Evolutionary conservation across 1,284 basidiomycete species (phyloP), one percentile per base, ranked within the genome.

Genomic region (Boletus sp.): DNA sequence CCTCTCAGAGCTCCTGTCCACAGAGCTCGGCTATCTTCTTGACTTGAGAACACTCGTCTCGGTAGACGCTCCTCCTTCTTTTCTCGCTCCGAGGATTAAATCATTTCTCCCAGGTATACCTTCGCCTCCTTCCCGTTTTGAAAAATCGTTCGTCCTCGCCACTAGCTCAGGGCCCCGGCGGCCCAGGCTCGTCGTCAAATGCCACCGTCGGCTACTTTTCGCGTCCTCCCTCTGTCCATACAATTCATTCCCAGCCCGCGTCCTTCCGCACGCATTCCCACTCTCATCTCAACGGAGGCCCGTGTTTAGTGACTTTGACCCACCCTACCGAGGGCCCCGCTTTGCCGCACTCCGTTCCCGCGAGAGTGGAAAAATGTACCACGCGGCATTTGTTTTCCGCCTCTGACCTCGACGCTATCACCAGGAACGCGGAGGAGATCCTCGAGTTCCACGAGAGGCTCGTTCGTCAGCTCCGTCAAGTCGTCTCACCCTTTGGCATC

Each of bases 1-100:
- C 2, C 78, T 94, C 57, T 77, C 83, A 65, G 94, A 97, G 74
- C 78, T 97, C 36, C 79, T 96, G 36, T 81, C 84, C 60, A 95
- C 93, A 0, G 94, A 97, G 75, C 78, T 86, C 20, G 84, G 84
- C 7, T 97, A 96, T 70, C 80, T 94, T 15, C 74, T 81, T 53
- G 92, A 94, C 71, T 73, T 97, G 63, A 82, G 85, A 57, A 82
- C 82, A 15, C 80, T 97, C 44, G 88, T 94, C 47, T 82, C 81
- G 63, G 91, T 92, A 70, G 64, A 82, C 72, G 36, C 56, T 6
- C 52, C 48, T 42, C 55, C 50, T 27, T 37, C 46, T 36, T 4
- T 44, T 22, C n/a, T 51, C 47, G 4, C 44, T 29, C 22, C 20
- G 16, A 27, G 13, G 27, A 49, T 59, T 79, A 79, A 65, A 66